These are phyloP conservation scores for Claviceps sp. DNA, from an alignment of 2,329 filamentous ascomycete species.

Conservation along the genomic window DNA sequence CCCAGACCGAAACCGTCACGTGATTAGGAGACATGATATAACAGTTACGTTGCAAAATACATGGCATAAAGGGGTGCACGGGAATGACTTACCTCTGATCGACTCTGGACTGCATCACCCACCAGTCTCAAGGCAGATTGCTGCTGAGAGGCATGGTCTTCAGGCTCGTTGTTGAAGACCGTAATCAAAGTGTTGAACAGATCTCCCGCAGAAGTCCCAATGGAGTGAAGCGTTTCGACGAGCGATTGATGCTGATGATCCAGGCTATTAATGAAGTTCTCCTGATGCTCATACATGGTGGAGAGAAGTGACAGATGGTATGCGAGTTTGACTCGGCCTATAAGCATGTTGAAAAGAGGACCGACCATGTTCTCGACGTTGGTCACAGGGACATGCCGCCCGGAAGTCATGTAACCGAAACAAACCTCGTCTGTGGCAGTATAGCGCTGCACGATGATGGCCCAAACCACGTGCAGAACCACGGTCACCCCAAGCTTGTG, in stretches of 20 bases:
- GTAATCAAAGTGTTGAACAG: slow-evolving; percentile 21
- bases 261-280: slow-evolving; percentile 31
- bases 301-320: slow-evolving; percentile 13
- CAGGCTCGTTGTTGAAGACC: slow-evolving; percentile 7
- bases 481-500: slow-evolving; percentile 32
- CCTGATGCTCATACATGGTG: slow-evolving; percentile 20
- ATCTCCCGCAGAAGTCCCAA: slow-evolving; percentile 6
- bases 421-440: slow-evolving; percentile 32
- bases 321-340: slow-evolving; percentile 17
- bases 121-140: background rate
- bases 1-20: too few species aligned
- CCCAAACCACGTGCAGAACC: slow-evolving; percentile 38
- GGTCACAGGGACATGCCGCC: slow-evolving; percentile 35
- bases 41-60: too few species aligned
- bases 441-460: slow-evolving; percentile 32
- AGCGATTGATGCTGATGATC: slow-evolving; percentile 35
- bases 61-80: background rate
- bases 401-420: slow-evolving; percentile 40
- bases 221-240: slow-evolving; percentile 28
- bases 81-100: background rate
- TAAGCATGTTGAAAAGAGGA: slow-evolving; percentile 41
- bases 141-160: slow-evolving; percentile 7
- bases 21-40: too few species aligned
- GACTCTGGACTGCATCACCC: background rate
- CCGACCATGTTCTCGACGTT: slow-evolving; percentile 35